Base-by-base conservation (phyloP, 106 monocot genomes). In the Triglochin maritima region DNA sequence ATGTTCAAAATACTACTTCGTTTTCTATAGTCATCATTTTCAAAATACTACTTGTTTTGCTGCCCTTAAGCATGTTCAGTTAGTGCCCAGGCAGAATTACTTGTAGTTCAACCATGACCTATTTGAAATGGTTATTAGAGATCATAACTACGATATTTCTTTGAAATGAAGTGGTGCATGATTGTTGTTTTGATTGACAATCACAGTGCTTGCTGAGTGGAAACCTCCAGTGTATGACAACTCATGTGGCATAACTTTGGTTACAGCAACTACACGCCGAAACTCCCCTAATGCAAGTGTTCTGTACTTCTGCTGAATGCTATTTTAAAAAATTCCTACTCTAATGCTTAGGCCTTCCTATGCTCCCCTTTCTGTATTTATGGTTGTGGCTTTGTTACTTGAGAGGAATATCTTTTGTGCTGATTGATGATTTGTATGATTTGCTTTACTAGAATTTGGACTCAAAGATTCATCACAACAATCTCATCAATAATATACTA, bases 381-480 rank as follows among this genome's bases (percentile, higher is more conserved):
- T 7, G 5, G 0, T 29, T 29, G 29, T 10, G 10, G 5, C 55
- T 55, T 12, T 55, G 4, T 55, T 4, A 12, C 4, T 11, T 52
- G 10, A n/a, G 55, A 9, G 3, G 55, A 55, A 50, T 55, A 55
- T 55, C 14, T 12, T n/a, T n/a, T 12, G 55, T n/a, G 14, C 14
- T 55, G 55, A 55, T 55, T 55, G 10, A 9, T 55, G 14, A 47
- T 13, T 47, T 64, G 3, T 64, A 48, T 45, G 44, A 47, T 64
- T 64, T 48, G 64, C 29, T 29, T 29, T 79, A 59, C 48, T 79
- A 96, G 96, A 78, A 86, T 65, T 66, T 91, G 78, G 96, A 96
- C 75, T 96, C 90, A 49, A 96, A 96, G 81, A 96, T 96, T 74
- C 96, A 96, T 79, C 96, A 96, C 78, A 91, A 96, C 76, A 96